Base-by-base conservation (phyloP, 768 basidiomycete species). In the Xerocomus spinulosus region DNA sequence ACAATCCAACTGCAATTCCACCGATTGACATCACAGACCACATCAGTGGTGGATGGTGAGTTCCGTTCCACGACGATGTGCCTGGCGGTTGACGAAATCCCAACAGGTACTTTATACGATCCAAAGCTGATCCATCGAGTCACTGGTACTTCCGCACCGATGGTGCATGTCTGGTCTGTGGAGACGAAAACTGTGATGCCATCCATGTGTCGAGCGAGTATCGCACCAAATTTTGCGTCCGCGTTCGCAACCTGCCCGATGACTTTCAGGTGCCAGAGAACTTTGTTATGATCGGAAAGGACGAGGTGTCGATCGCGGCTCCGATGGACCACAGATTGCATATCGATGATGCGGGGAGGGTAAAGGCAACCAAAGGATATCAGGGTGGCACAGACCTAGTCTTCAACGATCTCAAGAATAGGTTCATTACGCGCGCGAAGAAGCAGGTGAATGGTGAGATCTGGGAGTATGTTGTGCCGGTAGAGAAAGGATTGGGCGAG, bases 321-420 rank as follows among this genome's bases (percentile, higher is more conserved):
- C 25, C 39, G 33, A 48, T 21, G 25, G 47, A 42, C 9, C 23
- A 42, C 26, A 35, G 15, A 8, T 33, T 48, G n/a, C 33, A 17
- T 10, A 42, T 36, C 14, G 36, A 35, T 14, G 38, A 42, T 18
- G n/a, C 25, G 9, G 17, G 21, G 23, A 18, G 17, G 5, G 12
- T 42, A 24, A 42, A 21, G 15, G 47, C 38, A 3, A 36, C 34
- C 15, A 36, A 35, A 17, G 18, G 18, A 13, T 23, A 37, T 23
- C 20, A 35, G 14, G 9, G 26, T 14, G 13, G 8, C 9, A 21
- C 32, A 10, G 7, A 28, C 14, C 14, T 24, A 26, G 5, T 36
- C 4, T 48, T 48, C 28, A 24, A 25, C n/a, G 47, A 48, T 24
- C 33, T 48, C n/a, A 35, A 29, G 47, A 28, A 42, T 15, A 48